These are phyloP conservation scores for Lagenidium sp. DNA, from an alignment of 352 stramenopile genomes.

Conservation along the genomic window DNA sequence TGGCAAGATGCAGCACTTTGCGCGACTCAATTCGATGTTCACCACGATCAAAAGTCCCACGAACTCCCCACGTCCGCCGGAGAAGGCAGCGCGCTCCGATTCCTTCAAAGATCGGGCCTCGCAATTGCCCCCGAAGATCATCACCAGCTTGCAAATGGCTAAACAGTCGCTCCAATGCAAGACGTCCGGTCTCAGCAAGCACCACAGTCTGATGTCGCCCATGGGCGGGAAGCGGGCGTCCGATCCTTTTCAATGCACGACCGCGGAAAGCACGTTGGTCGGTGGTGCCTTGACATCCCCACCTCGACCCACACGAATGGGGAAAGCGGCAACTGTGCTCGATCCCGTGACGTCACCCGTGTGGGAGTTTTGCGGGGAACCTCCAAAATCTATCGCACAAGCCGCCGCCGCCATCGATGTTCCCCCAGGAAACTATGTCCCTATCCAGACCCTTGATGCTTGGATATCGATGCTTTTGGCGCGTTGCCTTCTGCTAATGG, in stretches of 20 bases:
- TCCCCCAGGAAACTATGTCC: too few species aligned
- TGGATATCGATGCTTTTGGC: conserved; percentile 6
- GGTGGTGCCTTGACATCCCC: conserved; percentile 7
- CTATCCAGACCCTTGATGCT: conserved; percentile 4
- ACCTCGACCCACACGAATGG: too few species aligned
- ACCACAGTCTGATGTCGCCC: background rate
- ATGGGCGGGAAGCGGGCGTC: conserved; percentile 4
- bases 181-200: too few species aligned
- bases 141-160: conserved; percentile 16
- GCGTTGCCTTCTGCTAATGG: conserved; percentile 20
- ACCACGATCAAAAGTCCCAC: conserved; percentile 11
- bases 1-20: conserved; percentile 7
- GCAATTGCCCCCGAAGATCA: conserved; percentile 9
- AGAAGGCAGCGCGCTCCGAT: too few species aligned
- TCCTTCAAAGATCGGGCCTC: too few species aligned
- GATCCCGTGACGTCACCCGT: too few species aligned
- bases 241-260: conserved; percentile 12
- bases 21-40: conserved; percentile 12
- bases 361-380: too few species aligned
- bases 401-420: too few species aligned
- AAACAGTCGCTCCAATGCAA: too few species aligned
- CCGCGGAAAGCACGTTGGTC: conserved; percentile 12
- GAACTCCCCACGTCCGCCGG: background rate
- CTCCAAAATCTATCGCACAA: too few species aligned
- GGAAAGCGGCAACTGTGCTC: too few species aligned